phyloP scores from a whole-genome alignment of 805 yeast genomes.

The Suhomyces sp. region DNA sequence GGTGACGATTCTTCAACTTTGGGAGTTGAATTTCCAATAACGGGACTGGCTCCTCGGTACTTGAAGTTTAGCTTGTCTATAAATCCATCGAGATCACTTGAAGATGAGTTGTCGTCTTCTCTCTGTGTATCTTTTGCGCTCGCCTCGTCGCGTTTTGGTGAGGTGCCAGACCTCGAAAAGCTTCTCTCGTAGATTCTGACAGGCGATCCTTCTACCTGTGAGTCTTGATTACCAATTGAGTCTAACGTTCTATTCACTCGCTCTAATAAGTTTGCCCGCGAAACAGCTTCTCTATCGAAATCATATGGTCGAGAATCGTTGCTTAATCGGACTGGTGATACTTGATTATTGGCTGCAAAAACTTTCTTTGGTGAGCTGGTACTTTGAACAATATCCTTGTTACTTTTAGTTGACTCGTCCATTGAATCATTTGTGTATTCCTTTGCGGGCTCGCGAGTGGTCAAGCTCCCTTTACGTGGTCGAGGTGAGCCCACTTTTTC shows the following conservation, averaged over 20 bases:
- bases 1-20: neutral
- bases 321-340: neutral
- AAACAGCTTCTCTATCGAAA: slow-evolving; percentile 7
- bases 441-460: neutral
- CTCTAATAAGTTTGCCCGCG: slow-evolving; percentile 12
- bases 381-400: neutral
- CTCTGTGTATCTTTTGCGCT: slow-evolving; percentile 1
- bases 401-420: neutral
- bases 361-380: neutral
- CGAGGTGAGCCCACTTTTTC: neutral
- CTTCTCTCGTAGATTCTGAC: slow-evolving; percentile 2
- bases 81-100: slow-evolving; percentile 9
- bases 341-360: neutral
- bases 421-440: neutral
- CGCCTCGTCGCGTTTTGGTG: slow-evolving; percentile 10
- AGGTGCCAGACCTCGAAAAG: slow-evolving; percentile 8
- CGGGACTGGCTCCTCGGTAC: slow-evolving; percentile 8
- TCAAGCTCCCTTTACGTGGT: neutral
- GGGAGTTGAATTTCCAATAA: slow-evolving; percentile 11
- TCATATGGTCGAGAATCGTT: slow-evolving; percentile 1
- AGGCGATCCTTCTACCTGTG: neutral
- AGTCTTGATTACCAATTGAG: slow-evolving; percentile 8
- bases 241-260: slow-evolving; percentile 12
- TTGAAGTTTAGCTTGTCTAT: slow-evolving; percentile 8
- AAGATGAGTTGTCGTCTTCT: slow-evolving; percentile 2